Percentiles rank a stretch among this genome's conserved stretches.
Evolutionary conservation across 192 early-diverging fungal genomes (phyloP).

Genomic region (Dissophora ornata): DNA sequence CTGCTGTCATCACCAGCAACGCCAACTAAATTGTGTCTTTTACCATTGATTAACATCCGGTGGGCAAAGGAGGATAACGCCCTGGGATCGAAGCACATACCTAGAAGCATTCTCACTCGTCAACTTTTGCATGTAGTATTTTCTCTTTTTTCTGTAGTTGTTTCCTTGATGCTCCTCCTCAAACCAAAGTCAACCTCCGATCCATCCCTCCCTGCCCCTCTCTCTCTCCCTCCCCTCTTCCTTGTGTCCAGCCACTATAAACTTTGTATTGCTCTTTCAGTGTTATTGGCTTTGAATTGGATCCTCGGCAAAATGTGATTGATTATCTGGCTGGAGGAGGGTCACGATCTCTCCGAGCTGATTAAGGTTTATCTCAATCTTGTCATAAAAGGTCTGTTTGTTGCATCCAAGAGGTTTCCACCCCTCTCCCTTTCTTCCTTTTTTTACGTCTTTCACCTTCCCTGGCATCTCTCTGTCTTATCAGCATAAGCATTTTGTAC

Average conservation of each 20-base stretch:
- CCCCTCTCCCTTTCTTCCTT: not conserved
- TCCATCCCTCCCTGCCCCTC: not conserved
- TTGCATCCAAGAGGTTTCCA: too few relatives aligned
- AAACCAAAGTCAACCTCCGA: not conserved
- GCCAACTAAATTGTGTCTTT: slow-evolving; percentile 12
- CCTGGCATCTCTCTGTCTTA: too few relatives aligned
- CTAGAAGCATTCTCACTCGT: slow-evolving; percentile 3
- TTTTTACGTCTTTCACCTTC: not conserved
- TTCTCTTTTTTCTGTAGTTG: not conserved
- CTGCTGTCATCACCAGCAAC: slow-evolving; percentile 43
- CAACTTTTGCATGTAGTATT: not conserved
- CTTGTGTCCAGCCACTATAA: not conserved
- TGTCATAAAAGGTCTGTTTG: too few relatives aligned
- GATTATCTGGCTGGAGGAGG: too few relatives aligned
- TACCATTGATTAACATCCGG: not conserved
- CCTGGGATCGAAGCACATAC: too few relatives aligned
- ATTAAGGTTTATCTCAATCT: too few relatives aligned
- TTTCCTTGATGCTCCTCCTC: not conserved
- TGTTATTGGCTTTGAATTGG: too few relatives aligned
- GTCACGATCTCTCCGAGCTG: too few relatives aligned
- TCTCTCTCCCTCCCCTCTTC: not conserved
- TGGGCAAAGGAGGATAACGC: not conserved
- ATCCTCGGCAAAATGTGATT: too few relatives aligned
- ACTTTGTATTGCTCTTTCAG: too few relatives aligned
- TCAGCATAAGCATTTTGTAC: not conserved